A percentile compares a stretch with the other conserved stretches of the same genome.
These are phyloP conservation scores for Leptodontidium sp. DNA, from an alignment of 2,329 filamentous ascomycete genomes.

Conservation along the genomic window DNA sequence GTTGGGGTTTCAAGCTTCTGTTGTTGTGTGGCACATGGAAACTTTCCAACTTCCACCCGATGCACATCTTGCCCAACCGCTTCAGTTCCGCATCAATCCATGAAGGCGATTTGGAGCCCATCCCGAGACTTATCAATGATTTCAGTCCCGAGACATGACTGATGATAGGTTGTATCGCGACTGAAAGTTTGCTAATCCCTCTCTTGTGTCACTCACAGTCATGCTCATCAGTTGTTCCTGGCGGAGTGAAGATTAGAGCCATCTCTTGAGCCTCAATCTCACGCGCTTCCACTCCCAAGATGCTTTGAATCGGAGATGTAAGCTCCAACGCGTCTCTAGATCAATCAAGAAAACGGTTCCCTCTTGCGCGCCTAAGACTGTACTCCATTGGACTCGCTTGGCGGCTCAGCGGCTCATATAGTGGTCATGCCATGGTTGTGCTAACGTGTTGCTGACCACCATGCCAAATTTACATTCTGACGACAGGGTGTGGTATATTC, in stretches of 20 bases:
- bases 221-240: background rate
- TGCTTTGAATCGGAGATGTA: background rate
- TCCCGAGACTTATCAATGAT: background rate
- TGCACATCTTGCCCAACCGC: background rate
- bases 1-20: background rate
- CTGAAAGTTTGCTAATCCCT: background rate
- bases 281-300: background rate
- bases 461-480: slow-evolving; percentile 20
- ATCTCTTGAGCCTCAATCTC: slow-evolving; percentile 14
- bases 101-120: too few species aligned
- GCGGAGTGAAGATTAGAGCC: background rate
- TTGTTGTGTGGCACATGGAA: background rate
- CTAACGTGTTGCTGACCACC: slow-evolving; percentile 22
- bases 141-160: background rate
- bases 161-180: background rate
- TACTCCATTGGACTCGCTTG: slow-evolving; percentile 11
- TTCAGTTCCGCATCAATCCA: background rate
- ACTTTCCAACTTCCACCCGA: background rate
- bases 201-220: background rate
- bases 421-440: background rate
- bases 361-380: background rate
- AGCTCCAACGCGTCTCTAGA: background rate
- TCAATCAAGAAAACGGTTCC: background rate
- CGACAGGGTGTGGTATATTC: slow-evolving; percentile 11
- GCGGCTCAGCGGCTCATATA: slow-evolving; percentile 6